These are phyloP conservation scores for Ustilago trichophora DNA, from an alignment of 1,284 basidiomycete genomes.

Conservation along the genomic window DNA sequence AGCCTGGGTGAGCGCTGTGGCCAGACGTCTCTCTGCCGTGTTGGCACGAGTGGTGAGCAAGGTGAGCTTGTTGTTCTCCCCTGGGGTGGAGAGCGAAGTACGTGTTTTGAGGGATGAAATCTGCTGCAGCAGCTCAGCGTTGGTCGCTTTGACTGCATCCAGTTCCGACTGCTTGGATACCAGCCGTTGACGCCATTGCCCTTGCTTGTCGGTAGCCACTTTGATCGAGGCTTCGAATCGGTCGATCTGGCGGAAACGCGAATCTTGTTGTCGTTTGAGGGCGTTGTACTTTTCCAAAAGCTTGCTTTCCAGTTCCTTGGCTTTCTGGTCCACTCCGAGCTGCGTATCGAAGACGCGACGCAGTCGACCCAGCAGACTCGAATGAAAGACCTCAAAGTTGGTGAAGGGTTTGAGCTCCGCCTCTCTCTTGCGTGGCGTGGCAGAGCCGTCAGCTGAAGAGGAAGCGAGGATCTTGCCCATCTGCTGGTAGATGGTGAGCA, in stretches of 20 bases:
- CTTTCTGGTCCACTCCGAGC: conserved; percentile 83
- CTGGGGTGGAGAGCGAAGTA: conserved; percentile 38
- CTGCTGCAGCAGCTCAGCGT: conserved; percentile 79
- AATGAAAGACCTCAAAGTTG: conserved; percentile 92
- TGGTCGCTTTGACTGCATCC: conserved; percentile 73
- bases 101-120: conserved; percentile 74
- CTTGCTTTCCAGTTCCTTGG: conserved; percentile 79
- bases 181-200: conserved; percentile 85
- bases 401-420: conserved; percentile 88
- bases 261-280: conserved; percentile 86
- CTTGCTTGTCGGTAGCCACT: conserved; percentile 81
- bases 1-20: conserved; percentile 83
- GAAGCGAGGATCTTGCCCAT: conserved; percentile 85
- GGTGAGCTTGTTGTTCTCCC: conserved; percentile 52
- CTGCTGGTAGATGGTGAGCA: conserved; percentile 92
- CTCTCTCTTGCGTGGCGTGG: conserved; percentile 61
- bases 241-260: conserved; percentile 89
- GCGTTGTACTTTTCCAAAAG: conserved; percentile 77
- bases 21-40: conserved; percentile 76
- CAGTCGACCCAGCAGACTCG: conserved; percentile 87
- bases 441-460: conserved; percentile 62
- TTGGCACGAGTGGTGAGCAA: conserved; percentile 54
- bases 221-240: conserved; percentile 89
- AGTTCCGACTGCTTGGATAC: conserved; percentile 85
- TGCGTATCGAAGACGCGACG: conserved; percentile 84